Evolutionary conservation across 164 flowering plant species (phyloP), one percentile per base, ranked within the genome.

Genomic region (Liriodendron chinense): DNA sequence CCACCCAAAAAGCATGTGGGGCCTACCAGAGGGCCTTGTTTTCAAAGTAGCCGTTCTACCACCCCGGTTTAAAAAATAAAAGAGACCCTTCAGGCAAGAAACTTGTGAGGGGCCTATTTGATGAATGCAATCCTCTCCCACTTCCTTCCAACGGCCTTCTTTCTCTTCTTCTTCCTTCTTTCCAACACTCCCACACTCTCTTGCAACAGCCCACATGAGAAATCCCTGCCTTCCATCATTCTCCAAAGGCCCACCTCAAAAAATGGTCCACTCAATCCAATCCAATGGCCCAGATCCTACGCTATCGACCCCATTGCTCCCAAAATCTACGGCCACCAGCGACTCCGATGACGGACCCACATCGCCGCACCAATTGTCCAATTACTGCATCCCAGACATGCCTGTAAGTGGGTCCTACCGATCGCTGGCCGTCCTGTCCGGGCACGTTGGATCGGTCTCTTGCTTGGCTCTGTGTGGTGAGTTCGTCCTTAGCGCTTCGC

Each of bases 401-500:
- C 79, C 86, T 69, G 68, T 71, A 49, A 74, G 68, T 12, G 78
- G 76, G 9, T 83, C 89, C 0, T 83, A 87, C 72, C 74, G 83
- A 62, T 82, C 91, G 0, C 50, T 96, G 25, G 96, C 96, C 0
- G 90, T 93, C 12, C 85, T 96, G 0, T 80, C 95, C 0, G 98
- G 94, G 66, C 99, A 96, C 62, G 65, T 88, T 0, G 98, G 94
- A 0, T 86, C 97, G 0, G 89, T 94, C 72, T 90, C 98, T 10
- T 93, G 90, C 82, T 69, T 94, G 76, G 92, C 98, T 65, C 79
- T 94, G 10, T 96, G 98, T 57, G 99, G 99, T 3, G 99, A 96
- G 43, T 96, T 93, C 82, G 80, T 96, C 9, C 80, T 96, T 66
- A 96, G 98, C 57, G 99, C 95, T 2, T 96, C 99, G 1, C 96